Conservation (phyloP, 2,329 filamentous ascomycete genomes). For the Ophiostoma sp. region DNA sequence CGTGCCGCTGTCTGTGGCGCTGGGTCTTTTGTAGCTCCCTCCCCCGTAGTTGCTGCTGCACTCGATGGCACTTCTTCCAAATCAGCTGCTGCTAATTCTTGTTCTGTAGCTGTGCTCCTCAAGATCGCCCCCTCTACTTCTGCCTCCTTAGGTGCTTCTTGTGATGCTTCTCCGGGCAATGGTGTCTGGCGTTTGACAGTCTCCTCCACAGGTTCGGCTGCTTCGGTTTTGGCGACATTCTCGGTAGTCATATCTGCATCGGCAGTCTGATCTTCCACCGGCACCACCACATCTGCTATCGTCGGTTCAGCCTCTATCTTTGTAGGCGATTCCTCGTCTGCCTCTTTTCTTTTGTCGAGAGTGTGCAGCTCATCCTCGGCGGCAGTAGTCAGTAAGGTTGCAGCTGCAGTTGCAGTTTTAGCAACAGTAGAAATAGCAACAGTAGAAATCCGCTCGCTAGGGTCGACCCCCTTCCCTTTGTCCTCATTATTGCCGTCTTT, state of each 20-base stretch:
- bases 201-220: not conserved
- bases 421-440: not conserved
- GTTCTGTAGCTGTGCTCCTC: not conserved
- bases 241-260: not conserved
- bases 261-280: not conserved
- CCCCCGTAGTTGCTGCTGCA: not conserved
- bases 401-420: not conserved
- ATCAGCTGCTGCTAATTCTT: too few species aligned
- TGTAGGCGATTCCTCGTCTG: not conserved
- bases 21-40: not conserved
- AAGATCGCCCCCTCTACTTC: not conserved
- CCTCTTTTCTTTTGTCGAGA: not conserved
- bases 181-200: not conserved
- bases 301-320: not conserved
- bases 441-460: not conserved
- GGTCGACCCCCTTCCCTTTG: slow-evolving; percentile 16
- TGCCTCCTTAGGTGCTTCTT: not conserved
- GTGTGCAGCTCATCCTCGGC: not conserved
- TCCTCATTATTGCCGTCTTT: not conserved
- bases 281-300: not conserved
- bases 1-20: not conserved
- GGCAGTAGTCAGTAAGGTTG: not conserved
- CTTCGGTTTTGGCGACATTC: not conserved
- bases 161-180: not conserved
- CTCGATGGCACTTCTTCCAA: not conserved